A percentile compares a stretch with the other conserved stretches of the same genome.
phyloP scores from a whole-genome alignment of 495 filamentous ascomycete genomes.

The Cercophora samala region DNA sequence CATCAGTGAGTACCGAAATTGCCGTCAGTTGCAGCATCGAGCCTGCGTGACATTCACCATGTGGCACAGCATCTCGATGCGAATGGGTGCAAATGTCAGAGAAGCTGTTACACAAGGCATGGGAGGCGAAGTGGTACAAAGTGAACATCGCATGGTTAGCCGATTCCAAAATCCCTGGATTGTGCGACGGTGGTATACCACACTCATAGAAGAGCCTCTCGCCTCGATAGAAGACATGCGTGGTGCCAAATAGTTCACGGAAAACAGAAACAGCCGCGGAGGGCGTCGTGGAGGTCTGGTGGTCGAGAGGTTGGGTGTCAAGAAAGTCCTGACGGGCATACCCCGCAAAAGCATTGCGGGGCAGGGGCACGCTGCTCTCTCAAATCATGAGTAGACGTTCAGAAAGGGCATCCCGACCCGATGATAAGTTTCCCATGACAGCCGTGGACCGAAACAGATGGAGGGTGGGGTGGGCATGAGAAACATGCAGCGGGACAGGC shows the following conservation, averaged over 20 bases:
- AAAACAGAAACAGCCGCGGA: background rate
- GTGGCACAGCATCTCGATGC: background rate
- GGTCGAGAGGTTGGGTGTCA: background rate
- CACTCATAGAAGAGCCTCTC: background rate
- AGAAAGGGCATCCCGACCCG: background rate
- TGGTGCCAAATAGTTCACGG: background rate
- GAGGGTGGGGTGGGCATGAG: background rate
- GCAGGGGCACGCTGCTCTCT: background rate
- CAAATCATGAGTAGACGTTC: background rate
- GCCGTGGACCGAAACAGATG: background rate
- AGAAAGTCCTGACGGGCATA: background rate
- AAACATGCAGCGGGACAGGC: background rate
- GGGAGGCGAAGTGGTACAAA: background rate
- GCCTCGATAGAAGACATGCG: background rate
- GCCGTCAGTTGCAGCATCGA: background rate
- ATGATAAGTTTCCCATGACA: background rate
- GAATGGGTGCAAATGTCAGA: background rate
- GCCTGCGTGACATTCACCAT: background rate
- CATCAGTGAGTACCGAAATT: background rate
- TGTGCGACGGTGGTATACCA: conserved; percentile 1
- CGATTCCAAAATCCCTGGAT: conserved; percentile 1
- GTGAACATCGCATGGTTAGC: background rate
- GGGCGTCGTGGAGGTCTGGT: background rate
- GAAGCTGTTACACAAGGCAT: background rate
- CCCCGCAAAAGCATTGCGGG: background rate